Base-by-base conservation (phyloP, 371 early-diverging fungal genomes). In the Blakeslea trispora region DNA sequence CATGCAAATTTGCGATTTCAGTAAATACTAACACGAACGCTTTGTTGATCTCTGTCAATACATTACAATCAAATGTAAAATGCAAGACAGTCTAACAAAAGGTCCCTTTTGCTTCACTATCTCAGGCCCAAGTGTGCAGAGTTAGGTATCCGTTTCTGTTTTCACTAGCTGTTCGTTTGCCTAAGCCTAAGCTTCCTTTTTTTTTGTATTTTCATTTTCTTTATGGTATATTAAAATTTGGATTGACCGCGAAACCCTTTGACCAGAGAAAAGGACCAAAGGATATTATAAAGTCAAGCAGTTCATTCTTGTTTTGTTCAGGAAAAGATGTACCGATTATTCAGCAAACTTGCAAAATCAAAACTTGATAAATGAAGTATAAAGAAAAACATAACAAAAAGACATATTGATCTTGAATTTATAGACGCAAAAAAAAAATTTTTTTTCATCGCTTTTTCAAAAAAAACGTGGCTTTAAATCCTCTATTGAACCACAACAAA, bases 251-350 rank as follows among this genome's bases (percentile, higher is more conserved):
- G 63, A 63, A 63, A 63, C 63, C 37, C 48, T 52, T 48, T 43
- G 43, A 39, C 34, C 47, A 46, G 53, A 35, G 5, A 50, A 43
- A 23, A 43, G 22, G 44, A 23, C 37, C 22, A 40, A 37, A 46
- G 11, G 57, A 54, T 58, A 63, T 63, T 63, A 57, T 63, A 40
- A 57, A 63, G 57, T 45, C 50, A 49, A 63, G 35, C 58, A 10
- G 1, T 21, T 50, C 17, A 45, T 28, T 63, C 63, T 63, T 57
- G 63, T 63, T 58, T 63, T 58, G 63, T 63, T 63, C 63, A 63
- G 63, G 63, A 63, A 63, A 63, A 57, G 63, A 49, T 63, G 50
- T 57, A 63, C 63, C 58, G 63, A 63, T 63, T 42, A 34, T 53
- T 53, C 63, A 63, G 63, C 57, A 63, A 53, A 58, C 63, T 57